Conservation (phyloP, 202 grass and related monocot species). For the Eragrostis tef region DNA sequence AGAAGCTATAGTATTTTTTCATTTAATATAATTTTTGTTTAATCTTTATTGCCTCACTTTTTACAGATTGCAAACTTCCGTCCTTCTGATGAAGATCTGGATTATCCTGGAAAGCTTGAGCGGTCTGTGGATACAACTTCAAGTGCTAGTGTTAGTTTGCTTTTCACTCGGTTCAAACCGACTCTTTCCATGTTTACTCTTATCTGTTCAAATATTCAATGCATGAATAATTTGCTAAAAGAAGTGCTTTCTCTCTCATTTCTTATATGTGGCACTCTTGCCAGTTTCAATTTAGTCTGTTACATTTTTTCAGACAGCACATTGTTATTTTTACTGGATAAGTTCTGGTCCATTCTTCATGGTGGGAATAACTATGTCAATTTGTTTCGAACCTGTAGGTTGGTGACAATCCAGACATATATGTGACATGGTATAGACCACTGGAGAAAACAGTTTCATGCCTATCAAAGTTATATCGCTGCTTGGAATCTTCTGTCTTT, state of each 20-base stretch:
- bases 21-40: conserved; percentile 11
- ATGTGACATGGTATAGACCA: conserved; percentile 78
- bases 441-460: conserved; percentile 98
- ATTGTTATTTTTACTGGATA: conserved; percentile 24
- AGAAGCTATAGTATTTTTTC: conserved; percentile 4
- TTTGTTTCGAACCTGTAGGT: conserved; percentile 59
- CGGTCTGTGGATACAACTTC: conserved; percentile 59
- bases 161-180: conserved; percentile 12
- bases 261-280: neutral
- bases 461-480: conserved; percentile 92
- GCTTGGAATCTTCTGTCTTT: conserved; percentile 91
- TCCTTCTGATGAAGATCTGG: conserved; percentile 82
- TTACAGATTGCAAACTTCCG: conserved; percentile 93
- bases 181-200: conserved; percentile 15
- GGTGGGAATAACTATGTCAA: neutral
- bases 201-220: conserved; percentile 8
- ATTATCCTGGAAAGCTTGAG: conserved; percentile 95
- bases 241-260: conserved; percentile 8
- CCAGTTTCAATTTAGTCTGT: neutral
- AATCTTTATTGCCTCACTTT: conserved; percentile 24
- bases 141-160: conserved; percentile 70
- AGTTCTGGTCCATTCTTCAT: neutral
- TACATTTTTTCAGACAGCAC: conserved; percentile 29
- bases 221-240: conserved; percentile 14
- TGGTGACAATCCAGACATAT: conserved; percentile 70